phyloP scores from a whole-genome alignment of 371 early-diverging fungal genomes.

The Modicella reniformis region DNA sequence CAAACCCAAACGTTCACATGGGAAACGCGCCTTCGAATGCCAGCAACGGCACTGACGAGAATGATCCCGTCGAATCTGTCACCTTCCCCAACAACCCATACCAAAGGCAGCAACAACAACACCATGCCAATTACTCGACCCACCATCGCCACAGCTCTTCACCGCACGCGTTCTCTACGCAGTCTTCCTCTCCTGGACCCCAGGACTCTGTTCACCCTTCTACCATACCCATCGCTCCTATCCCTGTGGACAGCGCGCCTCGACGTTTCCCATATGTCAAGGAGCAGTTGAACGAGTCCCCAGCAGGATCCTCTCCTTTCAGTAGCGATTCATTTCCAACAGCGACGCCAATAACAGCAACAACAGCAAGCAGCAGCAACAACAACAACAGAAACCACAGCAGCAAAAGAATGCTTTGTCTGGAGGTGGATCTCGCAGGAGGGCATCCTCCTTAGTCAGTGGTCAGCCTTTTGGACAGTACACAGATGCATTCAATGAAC shows the following conservation, averaged over 20 bases:
- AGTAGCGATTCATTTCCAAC: slow-evolving; percentile 32
- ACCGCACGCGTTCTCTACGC: slow-evolving; percentile 25
- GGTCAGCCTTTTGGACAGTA: slow-evolving; percentile 31
- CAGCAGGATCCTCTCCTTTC: slow-evolving; percentile 43
- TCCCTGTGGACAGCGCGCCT: slow-evolving; percentile 28
- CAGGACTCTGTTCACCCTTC: slow-evolving; percentile 46
- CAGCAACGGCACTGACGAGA: slow-evolving; percentile 22
- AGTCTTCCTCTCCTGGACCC: slow-evolving; percentile 19
- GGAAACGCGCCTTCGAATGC: slow-evolving; percentile 47
- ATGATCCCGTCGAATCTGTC: slow-evolving; percentile 39
- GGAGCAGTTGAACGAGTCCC: slow-evolving; percentile 45
- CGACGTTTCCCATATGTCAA: slow-evolving; percentile 43
- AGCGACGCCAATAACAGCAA: slow-evolving; percentile 17
- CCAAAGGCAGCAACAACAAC: slow-evolving; percentile 31
- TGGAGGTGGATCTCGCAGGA: slow-evolving; percentile 48
- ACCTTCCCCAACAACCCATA: slow-evolving; percentile 48
- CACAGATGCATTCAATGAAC: slow-evolving; percentile 42
- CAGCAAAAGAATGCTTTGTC: slow-evolving; percentile 18
- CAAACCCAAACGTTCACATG: slow-evolving; percentile 12
- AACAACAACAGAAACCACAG: slow-evolving; percentile 19
- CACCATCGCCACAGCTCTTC: slow-evolving; percentile 42
- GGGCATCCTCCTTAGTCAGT: slow-evolving; percentile 41
- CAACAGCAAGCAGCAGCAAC: slow-evolving; percentile 21
- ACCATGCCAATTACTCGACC: slow-evolving; percentile 20
- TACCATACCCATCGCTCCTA: slow-evolving; percentile 50